Base-by-base conservation (phyloP, 1,139 yeast genomes). In the Diutina catenulata region DNA sequence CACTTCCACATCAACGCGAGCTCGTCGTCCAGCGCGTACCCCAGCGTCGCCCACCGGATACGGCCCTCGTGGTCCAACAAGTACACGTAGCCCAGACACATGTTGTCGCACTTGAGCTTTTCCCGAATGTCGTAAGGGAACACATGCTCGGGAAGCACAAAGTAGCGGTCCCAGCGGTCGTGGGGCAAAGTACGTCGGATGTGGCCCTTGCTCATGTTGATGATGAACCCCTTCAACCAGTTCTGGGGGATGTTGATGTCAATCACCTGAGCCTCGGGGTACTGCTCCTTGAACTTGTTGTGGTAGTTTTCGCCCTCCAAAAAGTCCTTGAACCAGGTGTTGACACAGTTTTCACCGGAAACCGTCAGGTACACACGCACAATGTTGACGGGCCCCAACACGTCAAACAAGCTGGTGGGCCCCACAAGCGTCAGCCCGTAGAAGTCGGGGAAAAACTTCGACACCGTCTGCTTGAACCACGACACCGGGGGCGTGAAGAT, bases 31-130 rank as follows among this genome's bases (percentile, higher is more conserved):
- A 67, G 65, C 3, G 95, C 80, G 38, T 69, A 71, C 1, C 98
- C 98, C 51, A 94, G 76, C 1, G 88, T 84, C 13, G 88, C 91
- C 97, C 97, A 91, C 49, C 98, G 67, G 37, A 91, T 78, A 48
- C 71, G 77, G 39, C 83, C 80, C 13, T 75, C 63, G 14, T 65
- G 64, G 50, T 91, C 98, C 27, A 91, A 68, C 14, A 91, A 62
- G 48, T 86, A 81, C 8, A 86, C 64, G 53, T 84, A 88, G 0
- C 98, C 97, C 1, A 94, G 75, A 47, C 81, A 82, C 36, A 74
- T 70, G 53, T 91, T 91, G 43, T 77, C 79, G 47, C 91, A 73
- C 39, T 72, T 61, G 32, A 91, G 60, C 18, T 71, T 59, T 40
- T 77, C 76, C 47, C 82, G 74, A 14, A 77, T 59, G 22, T 68